Base-by-base conservation (phyloP, 805 yeast species). In the Myxozyma mucilagina region DNA sequence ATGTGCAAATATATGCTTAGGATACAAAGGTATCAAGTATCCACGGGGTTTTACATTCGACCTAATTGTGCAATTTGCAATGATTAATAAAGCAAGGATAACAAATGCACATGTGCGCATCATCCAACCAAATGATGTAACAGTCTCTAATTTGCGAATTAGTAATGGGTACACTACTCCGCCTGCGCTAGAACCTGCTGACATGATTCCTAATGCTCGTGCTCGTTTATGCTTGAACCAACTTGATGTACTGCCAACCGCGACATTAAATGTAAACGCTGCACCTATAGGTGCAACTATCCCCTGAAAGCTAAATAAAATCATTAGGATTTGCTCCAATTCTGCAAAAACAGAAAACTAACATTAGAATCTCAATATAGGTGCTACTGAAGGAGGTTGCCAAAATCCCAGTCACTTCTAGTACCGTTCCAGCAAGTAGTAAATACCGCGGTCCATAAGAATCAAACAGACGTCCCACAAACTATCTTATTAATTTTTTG, bases 91-190 rank as follows among this genome's bases (percentile, higher is more conserved):
- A 0, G 61, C 76, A 7, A 76, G 65, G 52, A 78, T 73, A 18
- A 82, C 70, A 63, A 83, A 78, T 0, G 82, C 83, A 56, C 82
- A 71, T 14, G 78, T 73, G 52, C 87, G 75, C 57, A 81, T 75
- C 4, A 84, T 78, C 86, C 87, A 84, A 10, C 74, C 76, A 66
- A 80, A 83, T 0, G 87, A 86, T 18, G 81, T 75, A 18, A 72
- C 69, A 8, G 68, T 61, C 53, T 78, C 77, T 45, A 82, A 70
- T 29, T 70, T 70, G 49, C 79, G 75, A 24, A 82, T 74, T 75
- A 80, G 75, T 50, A 80, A 70, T 7, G 85, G 83, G 68, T 79
- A 81, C n/a, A 79, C 60, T 57, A 80, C 71, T 9, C 84, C 83
- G 3, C 86, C 86, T 8, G 81, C 67, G 6, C 83, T 77, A 0